Conservation (phyloP, 768 basidiomycete genomes). For the Steccherinum ochraceum region DNA sequence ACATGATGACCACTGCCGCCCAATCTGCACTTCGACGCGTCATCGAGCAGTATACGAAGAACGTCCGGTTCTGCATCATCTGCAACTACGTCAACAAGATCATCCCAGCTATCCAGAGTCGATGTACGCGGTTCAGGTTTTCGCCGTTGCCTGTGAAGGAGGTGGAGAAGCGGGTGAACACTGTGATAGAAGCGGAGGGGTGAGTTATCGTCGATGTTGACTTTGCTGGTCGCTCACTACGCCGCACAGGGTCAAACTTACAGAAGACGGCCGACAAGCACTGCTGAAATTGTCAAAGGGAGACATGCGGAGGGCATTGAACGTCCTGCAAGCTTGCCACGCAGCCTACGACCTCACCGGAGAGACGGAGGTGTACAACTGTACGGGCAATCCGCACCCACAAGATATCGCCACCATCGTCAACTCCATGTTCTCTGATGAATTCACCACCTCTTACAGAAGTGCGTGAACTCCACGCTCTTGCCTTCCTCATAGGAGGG, state of each 20-base stretch:
- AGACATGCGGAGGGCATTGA: constrained; percentile 95
- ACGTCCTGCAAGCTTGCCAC: constrained; percentile 96
- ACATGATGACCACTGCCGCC: constrained; percentile 99
- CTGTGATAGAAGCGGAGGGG: constrained; percentile 82
- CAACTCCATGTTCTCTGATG: constrained; percentile 91
- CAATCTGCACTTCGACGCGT: constrained; percentile 95
- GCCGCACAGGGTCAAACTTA: constrained; percentile 68
- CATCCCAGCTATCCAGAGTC: constrained; percentile 94
- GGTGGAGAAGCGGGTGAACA: constrained; percentile 75
- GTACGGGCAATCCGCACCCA: constrained; percentile 95
- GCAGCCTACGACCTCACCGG: constrained; percentile 89
- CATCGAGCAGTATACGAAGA: constrained; percentile 98
- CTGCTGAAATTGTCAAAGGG: constrained; percentile 92
- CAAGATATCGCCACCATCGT: constrained; percentile 91
- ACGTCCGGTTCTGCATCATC: constrained; percentile 98
- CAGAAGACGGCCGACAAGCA: constrained; percentile 80
- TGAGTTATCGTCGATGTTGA: constrained; percentile 30
- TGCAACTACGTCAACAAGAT: constrained; percentile 99
- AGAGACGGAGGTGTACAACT: constrained; percentile 91
- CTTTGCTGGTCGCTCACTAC: constrained; percentile 1
- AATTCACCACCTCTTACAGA: constrained; percentile 88
- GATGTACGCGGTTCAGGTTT: constrained; percentile 96
- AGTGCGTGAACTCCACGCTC: constrained; percentile 35
- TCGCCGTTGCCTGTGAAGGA: constrained; percentile 83
- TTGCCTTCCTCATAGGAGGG: background rate